Conservation (phyloP, 306 rosid species). For the Cucumis sativus region Cucumber_9930_V3 NC_026657.2:27928501-27929000, state of each 20-base stretch:
- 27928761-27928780: not conserved
- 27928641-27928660: slow-evolving; percentile 51
- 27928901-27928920: not conserved
- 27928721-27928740: slow-evolving; percentile 70
- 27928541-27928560: not conserved
- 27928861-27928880: not conserved
- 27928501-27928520: not conserved
- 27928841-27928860: not conserved
- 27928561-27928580: slow-evolving; percentile 25
- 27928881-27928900: not conserved
- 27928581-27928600: slow-evolving; percentile 53
- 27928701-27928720: slow-evolving; percentile 51
- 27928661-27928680: slow-evolving; percentile 31
- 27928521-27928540: not conserved
- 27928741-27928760: slow-evolving; percentile 70
- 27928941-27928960: no score
- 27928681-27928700: slow-evolving; percentile 65
- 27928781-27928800: not conserved
- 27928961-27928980: no score
- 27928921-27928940: not conserved
- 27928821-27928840: not conserved
- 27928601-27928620: slow-evolving; percentile 54
- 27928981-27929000: no score
- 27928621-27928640: slow-evolving; percentile 38
- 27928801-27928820: not conserved